Evolutionary conservation across 2,329 filamentous ascomycete species (phyloP), one percentile per base, ranked within the genome.

Genomic region (Trichophyton rubrum): DNA sequence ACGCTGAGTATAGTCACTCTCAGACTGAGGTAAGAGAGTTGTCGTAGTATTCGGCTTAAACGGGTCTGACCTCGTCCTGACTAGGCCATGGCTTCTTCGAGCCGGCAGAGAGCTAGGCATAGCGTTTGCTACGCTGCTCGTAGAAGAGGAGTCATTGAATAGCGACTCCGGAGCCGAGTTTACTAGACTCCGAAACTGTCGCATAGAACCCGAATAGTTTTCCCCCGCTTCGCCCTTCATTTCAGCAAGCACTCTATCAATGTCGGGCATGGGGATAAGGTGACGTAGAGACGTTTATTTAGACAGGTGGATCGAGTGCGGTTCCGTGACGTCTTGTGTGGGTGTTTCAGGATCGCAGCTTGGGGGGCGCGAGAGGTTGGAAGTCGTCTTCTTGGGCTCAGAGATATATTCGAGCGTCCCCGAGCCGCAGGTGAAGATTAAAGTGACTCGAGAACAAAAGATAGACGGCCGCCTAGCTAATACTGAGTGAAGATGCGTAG

Each of bases 201-300:
- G 51, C 51, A 55, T 55, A 7, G 51, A 55, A 30, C 51, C 51
- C 4, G 51, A 33, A 35, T 55, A 45, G 40, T 43, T 38, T 15
- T 58, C 56, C 24, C 13, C 56, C 4, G 56, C 22, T 41, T 47
- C 22, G 3, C 58, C 47, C 45, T 59, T 61, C 60, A 61, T 59
- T 51, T 60, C 58, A 8, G 45, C 33, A 3, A 38, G 35, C 20
- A 62, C 53, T 53, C 35, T 55, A 27, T 63, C 62, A 30, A 62
- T 62, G 35, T 63, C 62, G 13, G 62, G 62, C 60, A 63, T 63
- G 47, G 7, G 49, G 22, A 53, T 17, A 55, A 15, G 30, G 8
- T 35, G 20, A n/a, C 13, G n/a, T 35, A 30, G 20, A 6, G 17
- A n/a, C 24, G 6, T 35, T 27, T 33, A 35, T 55, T 55, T 30